Evolutionary conservation across 2,329 filamentous ascomycete species (phyloP).

Genomic region (Fusarium agapanthi): DNA sequence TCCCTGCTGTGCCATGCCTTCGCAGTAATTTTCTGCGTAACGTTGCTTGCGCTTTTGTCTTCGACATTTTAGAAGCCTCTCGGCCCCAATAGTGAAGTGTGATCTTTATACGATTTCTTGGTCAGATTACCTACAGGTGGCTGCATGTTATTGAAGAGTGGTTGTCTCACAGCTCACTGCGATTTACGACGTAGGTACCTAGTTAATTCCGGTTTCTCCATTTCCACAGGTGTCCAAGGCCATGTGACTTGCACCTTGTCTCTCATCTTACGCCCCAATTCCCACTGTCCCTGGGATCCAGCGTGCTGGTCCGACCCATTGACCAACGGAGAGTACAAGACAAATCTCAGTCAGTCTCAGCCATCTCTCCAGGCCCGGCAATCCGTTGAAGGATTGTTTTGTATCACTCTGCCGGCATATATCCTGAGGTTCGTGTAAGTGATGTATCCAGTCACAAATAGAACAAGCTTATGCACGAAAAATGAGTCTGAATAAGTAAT

Average conservation of each 20-base stretch:
- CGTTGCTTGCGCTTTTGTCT: background rate
- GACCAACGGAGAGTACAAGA: background rate
- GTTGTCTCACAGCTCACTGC: background rate
- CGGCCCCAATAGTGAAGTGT: background rate
- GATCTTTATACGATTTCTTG: background rate
- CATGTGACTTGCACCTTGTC: background rate
- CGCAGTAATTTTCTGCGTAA: background rate
- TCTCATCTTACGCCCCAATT: background rate
- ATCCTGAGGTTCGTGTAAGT: background rate
- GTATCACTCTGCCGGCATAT: background rate
- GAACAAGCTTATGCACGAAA: background rate
- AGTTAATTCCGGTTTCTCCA: background rate
- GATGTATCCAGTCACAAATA: background rate
- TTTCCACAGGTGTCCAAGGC: background rate
- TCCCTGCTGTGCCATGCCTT: slow-evolving; percentile 5
- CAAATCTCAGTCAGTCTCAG: background rate
- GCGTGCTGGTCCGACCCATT: background rate
- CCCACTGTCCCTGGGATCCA: background rate
- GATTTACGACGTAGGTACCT: background rate
- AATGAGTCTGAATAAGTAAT: background rate
- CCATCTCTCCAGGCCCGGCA: background rate
- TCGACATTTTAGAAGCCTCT: background rate
- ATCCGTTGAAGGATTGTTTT: background rate
- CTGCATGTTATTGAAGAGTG: background rate
- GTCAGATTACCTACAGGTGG: background rate